Base-by-base conservation (phyloP, 495 filamentous ascomycete species). In the Venustampulla echinocandica region DNA sequence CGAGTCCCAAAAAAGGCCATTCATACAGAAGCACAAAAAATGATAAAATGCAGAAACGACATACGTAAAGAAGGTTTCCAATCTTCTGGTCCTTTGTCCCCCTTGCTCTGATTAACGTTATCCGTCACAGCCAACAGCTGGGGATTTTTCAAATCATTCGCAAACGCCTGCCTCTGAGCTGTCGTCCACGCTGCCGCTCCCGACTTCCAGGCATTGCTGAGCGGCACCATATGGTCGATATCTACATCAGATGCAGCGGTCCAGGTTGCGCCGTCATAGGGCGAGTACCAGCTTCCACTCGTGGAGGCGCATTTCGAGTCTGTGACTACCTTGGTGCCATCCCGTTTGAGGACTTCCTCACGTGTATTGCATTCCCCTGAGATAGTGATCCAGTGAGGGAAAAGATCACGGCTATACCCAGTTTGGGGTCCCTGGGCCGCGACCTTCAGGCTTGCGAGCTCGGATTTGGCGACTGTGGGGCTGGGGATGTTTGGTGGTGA, bases 11-110 rank as follows among this genome's bases (percentile, higher is more conserved):
- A n/a, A n/a, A n/a, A n/a, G n/a, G n/a, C n/a, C n/a, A n/a, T n/a
- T n/a, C n/a, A n/a, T n/a, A n/a, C n/a, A n/a, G n/a, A n/a, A n/a
- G n/a, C n/a, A n/a, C n/a, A n/a, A n/a, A n/a, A n/a, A n/a, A n/a
- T n/a, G n/a, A n/a, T n/a, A n/a, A n/a, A n/a, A n/a, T n/a, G n/a
- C n/a, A n/a, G n/a, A n/a, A n/a, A n/a, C n/a, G n/a, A n/a, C n/a
- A n/a, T n/a, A n/a, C n/a, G n/a, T n/a, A n/a, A n/a, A n/a, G 80
- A 73, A 7, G 84, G 84, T 70, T 86, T 81, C 84, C 84, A 89
- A 3, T 57, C 58, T 55, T 89, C 84, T 0, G 84, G 84, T 10
- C 75, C 75, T 49, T 70, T 67, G 55, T 85, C 82, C 9, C 82
- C 64, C 69, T 89, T 89, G 0, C 66, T 43, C 53, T 77, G 66